Conservation (phyloP, 2,329 filamentous ascomycete genomes). For the Monilinia fructicola region DNA sequence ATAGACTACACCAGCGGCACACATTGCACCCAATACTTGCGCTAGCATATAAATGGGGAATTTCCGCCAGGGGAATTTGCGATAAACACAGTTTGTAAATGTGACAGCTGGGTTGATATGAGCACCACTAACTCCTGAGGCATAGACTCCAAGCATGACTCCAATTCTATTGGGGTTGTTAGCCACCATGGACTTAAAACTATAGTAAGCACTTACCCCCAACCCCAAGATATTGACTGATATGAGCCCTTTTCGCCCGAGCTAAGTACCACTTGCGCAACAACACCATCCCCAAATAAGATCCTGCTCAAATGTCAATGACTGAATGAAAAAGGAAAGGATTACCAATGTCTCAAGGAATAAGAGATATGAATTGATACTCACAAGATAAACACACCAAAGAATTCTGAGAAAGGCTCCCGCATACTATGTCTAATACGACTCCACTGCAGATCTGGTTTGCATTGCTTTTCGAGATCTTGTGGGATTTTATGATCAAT, state of each 20-base stretch:
- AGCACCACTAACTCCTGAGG: conserved; percentile 61
- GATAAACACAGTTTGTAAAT: conserved; percentile 59
- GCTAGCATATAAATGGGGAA: conserved; percentile 65
- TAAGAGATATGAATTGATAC: background rate
- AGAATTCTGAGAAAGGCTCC: conserved; percentile 61
- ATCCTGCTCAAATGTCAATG: background rate
- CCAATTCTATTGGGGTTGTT: conserved; percentile 50
- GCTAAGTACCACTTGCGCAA: conserved; percentile 64
- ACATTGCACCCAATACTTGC: conserved; percentile 67
- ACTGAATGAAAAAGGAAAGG: background rate
- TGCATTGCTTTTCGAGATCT: conserved; percentile 33
- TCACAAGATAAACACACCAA: conserved; percentile 63
- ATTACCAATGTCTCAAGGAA: rapidly evolving
- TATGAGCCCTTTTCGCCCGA: conserved; percentile 32
- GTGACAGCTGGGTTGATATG: conserved; percentile 72
- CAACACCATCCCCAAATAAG: conserved; percentile 67
- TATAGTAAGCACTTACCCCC: conserved; percentile 31
- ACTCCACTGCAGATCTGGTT: conserved; percentile 35
- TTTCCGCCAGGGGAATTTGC: conserved; percentile 67
- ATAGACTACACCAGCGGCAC: conserved; percentile 52
- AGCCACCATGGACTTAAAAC: background rate
- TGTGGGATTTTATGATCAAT: conserved; percentile 41
- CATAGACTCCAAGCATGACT: conserved; percentile 71
- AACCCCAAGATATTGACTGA: conserved; percentile 39
- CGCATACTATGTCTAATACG: conserved; percentile 29